Evolutionary conservation across 305 asterid genomes (phyloP).

Genomic region (Fraxinus floribunda): DNA sequence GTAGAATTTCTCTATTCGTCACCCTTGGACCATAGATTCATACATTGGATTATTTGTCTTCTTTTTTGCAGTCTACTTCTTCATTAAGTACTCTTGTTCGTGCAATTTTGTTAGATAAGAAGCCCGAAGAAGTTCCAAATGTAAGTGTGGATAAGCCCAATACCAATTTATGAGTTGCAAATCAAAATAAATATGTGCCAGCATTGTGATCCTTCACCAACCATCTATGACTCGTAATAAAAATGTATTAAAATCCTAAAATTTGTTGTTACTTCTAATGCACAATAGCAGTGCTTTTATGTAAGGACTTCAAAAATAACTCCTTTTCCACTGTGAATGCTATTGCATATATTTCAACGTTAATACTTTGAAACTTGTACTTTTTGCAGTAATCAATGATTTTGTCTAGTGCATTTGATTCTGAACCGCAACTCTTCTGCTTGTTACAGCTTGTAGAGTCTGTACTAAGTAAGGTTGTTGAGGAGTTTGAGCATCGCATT

Average conservation of each 20-base stretch:
- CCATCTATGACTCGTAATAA: background rate
- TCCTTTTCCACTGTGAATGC: background rate
- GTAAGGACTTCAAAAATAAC: background rate
- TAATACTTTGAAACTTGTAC: background rate
- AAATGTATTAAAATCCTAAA: background rate
- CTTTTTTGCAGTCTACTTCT: constrained; percentile 61
- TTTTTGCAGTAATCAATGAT: background rate
- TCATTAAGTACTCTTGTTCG: constrained; percentile 80
- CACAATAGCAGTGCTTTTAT: background rate
- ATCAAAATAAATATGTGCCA: background rate
- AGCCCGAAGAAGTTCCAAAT: constrained; percentile 89
- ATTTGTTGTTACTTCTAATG: background rate
- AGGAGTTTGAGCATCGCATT: constrained; percentile 79
- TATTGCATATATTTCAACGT: background rate
- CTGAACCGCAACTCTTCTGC: constrained; percentile 24
- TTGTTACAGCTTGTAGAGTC: constrained; percentile 81
- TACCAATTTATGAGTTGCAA: constrained; percentile 1
- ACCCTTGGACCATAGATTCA: constrained; percentile 13
- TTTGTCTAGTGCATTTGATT: constrained; percentile 15
- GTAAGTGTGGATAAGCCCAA: constrained; percentile 43
- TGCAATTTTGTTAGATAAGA: constrained; percentile 69
- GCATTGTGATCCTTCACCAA: background rate
- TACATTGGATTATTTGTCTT: constrained; percentile 11
- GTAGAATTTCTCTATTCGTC: constrained; percentile 4
- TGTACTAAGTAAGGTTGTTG: constrained; percentile 76